Percentiles rank a stretch among this genome's conserved stretches.
These are phyloP conservation scores for Monosporascus sp. DNA, from an alignment of 2,329 filamentous ascomycete genomes.

Conservation along the genomic window DNA sequence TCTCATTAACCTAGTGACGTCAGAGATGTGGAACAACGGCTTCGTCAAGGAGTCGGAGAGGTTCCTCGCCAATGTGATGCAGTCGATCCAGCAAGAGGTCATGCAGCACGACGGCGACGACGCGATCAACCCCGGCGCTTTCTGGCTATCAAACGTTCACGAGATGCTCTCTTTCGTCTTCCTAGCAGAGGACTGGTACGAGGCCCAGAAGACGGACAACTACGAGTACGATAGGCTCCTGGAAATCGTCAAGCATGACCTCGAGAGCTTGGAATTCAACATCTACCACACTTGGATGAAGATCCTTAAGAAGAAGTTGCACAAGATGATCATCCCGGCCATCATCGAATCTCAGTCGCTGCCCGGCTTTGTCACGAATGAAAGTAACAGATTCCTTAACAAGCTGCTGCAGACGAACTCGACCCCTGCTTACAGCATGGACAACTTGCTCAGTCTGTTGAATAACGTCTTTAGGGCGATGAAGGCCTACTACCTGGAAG, in stretches of 20 bases:
- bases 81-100: slow-evolving; percentile 97
- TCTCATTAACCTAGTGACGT: slow-evolving; percentile 97
- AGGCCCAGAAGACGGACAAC: slow-evolving; percentile 98
- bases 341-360: slow-evolving; percentile 99
- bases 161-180: slow-evolving; percentile 99
- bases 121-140: slow-evolving; percentile 92
- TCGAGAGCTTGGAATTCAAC: slow-evolving; percentile 98
- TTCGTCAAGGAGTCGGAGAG: slow-evolving; percentile 99
- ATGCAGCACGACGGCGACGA: slow-evolving; percentile 99
- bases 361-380: slow-evolving; percentile 96
- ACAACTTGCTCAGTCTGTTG: slow-evolving; percentile 88
- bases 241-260: slow-evolving; percentile 98
- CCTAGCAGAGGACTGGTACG: slow-evolving; percentile 98
- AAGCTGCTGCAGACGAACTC: slow-evolving; percentile 91
- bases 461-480: slow-evolving; percentile 98
- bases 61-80: slow-evolving; percentile 99
- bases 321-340: slow-evolving; percentile 99
- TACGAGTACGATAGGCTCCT: slow-evolving; percentile 97
- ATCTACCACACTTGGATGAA: slow-evolving; percentile 99
- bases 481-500: slow-evolving; percentile 97
- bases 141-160: slow-evolving; percentile 98
- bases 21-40: slow-evolving; percentile 99
- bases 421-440: slow-evolving; percentile 97
- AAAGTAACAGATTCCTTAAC: slow-evolving; percentile 96
- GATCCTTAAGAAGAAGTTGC: slow-evolving; percentile 96